Base-by-base conservation (phyloP, 441 rosid genomes). In the Mallotus japonicus region DNA sequence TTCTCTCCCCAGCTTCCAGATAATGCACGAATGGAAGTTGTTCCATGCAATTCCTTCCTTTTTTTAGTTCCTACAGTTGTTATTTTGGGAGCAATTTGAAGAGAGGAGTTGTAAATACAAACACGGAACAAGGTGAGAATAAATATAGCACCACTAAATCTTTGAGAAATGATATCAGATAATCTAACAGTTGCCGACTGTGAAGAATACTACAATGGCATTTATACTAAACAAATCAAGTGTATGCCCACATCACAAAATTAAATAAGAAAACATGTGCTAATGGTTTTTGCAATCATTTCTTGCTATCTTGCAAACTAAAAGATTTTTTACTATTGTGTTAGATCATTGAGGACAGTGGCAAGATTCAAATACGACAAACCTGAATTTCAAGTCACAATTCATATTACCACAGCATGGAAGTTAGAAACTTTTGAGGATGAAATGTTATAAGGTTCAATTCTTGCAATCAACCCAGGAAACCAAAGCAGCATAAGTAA, bases 21-120 rank as follows among this genome's bases (percentile, higher is more conserved):
- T 79, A 95, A 83, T 67, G 87, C 89, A 20, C 59, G 86, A 72
- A 87, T 78, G 40, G 74, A 62, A 44, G 84, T 78, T 68, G 86
- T 90, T 69, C 98, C 97, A 51, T 95, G 99, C 75, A 95, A 76
- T 83, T 95, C 99, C 87, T 95, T 95, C 73, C 97, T 85, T 82
- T 89, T 95, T 17, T 88, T 95, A 8, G 95, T 89, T 68, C 99
- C 99, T 93, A 84, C 50, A 74, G 62, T 22, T 50, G 19, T 58
- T 55, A 13, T 40, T 74, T 19, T 22, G 12, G 32, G 32, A 13
- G 22, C 49, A 44, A 67, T 53, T 67, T 15, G 12, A 14, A 34
- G 3, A 74, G 15, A 19, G 24, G 71, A 58, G 50, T 28, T 14
- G 49, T 32, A 51, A 16, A 55, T 12, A 72, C 47, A 72, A 66